phyloP scores from a whole-genome alignment of 139 green algal genomes.

The Chlamydomonas urium region DNA sequence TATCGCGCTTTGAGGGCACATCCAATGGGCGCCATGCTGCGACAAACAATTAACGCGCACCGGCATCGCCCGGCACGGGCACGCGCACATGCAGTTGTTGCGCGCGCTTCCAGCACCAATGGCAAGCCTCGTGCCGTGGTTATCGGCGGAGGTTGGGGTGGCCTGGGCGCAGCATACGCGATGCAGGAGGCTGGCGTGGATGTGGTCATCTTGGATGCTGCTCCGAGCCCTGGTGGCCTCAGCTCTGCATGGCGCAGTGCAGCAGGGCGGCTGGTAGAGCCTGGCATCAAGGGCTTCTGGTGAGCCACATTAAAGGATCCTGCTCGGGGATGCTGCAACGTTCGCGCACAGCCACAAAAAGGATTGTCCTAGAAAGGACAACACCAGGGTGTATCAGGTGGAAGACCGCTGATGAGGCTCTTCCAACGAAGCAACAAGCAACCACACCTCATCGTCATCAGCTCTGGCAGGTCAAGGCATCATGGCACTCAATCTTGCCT shows the following conservation, averaged over 20 bases:
- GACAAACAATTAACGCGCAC: background rate
- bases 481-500: too few species aligned
- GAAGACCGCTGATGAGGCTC: too few species aligned
- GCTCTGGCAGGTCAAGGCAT: too few species aligned
- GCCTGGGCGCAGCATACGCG: conserved; percentile 3
- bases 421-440: too few species aligned
- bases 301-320: too few species aligned
- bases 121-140: conserved; percentile 30
- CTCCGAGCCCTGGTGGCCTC: background rate
- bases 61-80: background rate
- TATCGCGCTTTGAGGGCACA: background rate
- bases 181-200: conserved; percentile 7
- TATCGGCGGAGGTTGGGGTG: conserved; percentile 34
- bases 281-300: conserved; percentile 85
- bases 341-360: background rate
- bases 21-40: background rate
- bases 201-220: conserved; percentile 6
- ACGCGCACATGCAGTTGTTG: background rate
- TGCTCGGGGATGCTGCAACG: too few species aligned
- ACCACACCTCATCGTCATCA: too few species aligned
- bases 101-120: background rate
- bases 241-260: conserved; percentile 41
- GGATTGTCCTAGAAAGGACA: too few species aligned
- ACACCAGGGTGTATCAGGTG: too few species aligned
- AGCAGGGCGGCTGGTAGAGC: conserved; percentile 66